These are phyloP conservation scores for Suillus fuscotomentosus DNA, from an alignment of 768 basidiomycete genomes.

Conservation along the genomic window DNA sequence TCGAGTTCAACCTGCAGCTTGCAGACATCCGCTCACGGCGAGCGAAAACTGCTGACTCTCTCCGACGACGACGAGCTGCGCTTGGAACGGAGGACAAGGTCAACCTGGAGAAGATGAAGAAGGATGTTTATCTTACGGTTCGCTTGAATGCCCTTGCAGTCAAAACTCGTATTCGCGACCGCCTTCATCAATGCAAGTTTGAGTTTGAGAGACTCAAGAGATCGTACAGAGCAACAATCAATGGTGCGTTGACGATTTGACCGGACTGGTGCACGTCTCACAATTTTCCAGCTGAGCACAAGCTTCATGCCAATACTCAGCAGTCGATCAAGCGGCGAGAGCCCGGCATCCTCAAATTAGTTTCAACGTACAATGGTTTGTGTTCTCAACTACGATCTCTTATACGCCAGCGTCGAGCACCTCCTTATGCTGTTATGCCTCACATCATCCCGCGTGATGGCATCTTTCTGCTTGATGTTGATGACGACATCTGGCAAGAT, in stretches of 20 bases:
- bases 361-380: constrained; percentile 28
- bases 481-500: constrained; percentile 37
- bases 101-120: constrained; percentile 7
- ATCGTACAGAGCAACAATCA: background rate
- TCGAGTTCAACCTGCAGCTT: background rate
- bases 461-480: constrained; percentile 34
- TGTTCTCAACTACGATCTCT: constrained; percentile 20
- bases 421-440: constrained; percentile 21
- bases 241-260: background rate
- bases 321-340: constrained; percentile 24
- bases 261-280: background rate
- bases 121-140: constrained; percentile 8
- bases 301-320: constrained; percentile 28
- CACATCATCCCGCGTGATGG: constrained; percentile 17
- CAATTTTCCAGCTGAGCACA: constrained; percentile 16
- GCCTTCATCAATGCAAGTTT: constrained; percentile 25
- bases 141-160: constrained; percentile 23
- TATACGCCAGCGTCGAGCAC: constrained; percentile 20
- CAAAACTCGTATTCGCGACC: constrained; percentile 22
- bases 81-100: constrained; percentile 1
- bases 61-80: constrained; percentile 5
- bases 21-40: background rate
- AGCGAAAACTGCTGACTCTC: constrained; percentile 7
- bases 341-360: constrained; percentile 24
- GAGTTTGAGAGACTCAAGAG: constrained; percentile 24